Percentiles rank a stretch among this genome's conserved stretches.
Evolutionary conservation across 2,329 filamentous ascomycete genomes (phyloP).

Genomic region (Epichloe bromicola): DNA sequence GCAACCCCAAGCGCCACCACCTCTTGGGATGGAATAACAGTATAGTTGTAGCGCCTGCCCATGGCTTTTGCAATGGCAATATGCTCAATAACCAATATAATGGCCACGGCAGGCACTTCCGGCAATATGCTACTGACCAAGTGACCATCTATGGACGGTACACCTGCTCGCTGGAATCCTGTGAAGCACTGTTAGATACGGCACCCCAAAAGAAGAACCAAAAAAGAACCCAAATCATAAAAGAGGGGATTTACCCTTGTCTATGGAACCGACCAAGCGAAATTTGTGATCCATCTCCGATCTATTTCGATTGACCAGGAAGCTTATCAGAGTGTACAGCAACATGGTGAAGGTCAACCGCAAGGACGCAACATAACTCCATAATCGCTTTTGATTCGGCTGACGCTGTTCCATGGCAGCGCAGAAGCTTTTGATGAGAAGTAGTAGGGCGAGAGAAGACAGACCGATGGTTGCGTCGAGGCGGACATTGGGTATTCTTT

Average conservation of each 20-base stretch:
- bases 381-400: conserved; percentile 47
- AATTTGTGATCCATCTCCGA: conserved; percentile 38
- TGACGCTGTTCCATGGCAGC: conserved; percentile 45
- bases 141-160: conserved; percentile 40
- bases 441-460: conserved; percentile 52
- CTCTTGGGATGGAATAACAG: conserved; percentile 67
- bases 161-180: conserved; percentile 51
- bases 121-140: conserved; percentile 45
- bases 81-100: conserved; percentile 70
- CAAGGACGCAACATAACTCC: conserved; percentile 63
- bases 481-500: conserved; percentile 27
- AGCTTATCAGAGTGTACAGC: conserved; percentile 63
- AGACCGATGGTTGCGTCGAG: conserved; percentile 63
- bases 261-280: conserved; percentile 51
- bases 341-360: conserved; percentile 64
- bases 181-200: conserved; percentile 7
- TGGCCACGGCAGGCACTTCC: conserved; percentile 57
- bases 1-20: conserved; percentile 64
- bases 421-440: conserved; percentile 49
- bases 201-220: neutral
- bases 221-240: neutral
- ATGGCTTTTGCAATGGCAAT: conserved; percentile 78
- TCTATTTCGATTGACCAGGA: conserved; percentile 46
- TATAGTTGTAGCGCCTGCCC: conserved; percentile 67
- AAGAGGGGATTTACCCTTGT: conserved; percentile 32